phyloP scores from a whole-genome alignment of 2,329 filamentous ascomycete species.

The Alternaria longipes region DNA sequence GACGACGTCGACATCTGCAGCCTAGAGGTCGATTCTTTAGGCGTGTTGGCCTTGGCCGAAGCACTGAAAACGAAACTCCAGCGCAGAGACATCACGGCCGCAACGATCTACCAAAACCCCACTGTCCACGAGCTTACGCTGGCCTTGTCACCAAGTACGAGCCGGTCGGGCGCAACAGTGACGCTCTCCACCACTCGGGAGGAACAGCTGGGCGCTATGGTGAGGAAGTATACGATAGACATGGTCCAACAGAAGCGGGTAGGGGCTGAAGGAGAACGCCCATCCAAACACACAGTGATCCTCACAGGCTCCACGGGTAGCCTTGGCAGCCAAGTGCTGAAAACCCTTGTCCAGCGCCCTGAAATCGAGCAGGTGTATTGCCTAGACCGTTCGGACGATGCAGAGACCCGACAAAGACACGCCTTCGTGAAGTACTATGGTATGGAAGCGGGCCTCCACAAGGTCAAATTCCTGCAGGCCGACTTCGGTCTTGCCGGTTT shows the following conservation, averaged over 20 bases:
- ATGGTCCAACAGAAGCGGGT: not conserved
- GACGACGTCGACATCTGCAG: too few species aligned
- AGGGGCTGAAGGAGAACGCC: too few species aligned
- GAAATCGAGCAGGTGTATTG: not conserved
- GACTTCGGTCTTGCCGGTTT: not conserved
- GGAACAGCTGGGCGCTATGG: not conserved
- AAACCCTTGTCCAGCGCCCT: not conserved
- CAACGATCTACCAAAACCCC: too few species aligned
- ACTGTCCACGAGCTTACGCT: too few species aligned
- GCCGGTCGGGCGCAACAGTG: not conserved
- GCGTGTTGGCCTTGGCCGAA: too few species aligned
- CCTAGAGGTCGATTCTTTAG: too few species aligned
- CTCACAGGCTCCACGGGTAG: slow-evolving; percentile 1
- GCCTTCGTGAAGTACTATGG: too few species aligned
- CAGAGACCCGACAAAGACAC: not conserved
- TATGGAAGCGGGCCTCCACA: too few species aligned
- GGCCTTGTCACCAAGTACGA: too few species aligned
- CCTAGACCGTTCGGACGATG: not conserved
- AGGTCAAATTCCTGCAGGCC: not conserved
- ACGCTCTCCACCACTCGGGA: not conserved
- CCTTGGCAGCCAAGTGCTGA: not conserved
- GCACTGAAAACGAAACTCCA: too few species aligned
- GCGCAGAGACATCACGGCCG: too few species aligned
- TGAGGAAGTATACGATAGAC: not conserved
- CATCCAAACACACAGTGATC: not conserved